phyloP scores from a whole-genome alignment of 495 filamentous ascomycete genomes.

The Evernia prunastri region DNA sequence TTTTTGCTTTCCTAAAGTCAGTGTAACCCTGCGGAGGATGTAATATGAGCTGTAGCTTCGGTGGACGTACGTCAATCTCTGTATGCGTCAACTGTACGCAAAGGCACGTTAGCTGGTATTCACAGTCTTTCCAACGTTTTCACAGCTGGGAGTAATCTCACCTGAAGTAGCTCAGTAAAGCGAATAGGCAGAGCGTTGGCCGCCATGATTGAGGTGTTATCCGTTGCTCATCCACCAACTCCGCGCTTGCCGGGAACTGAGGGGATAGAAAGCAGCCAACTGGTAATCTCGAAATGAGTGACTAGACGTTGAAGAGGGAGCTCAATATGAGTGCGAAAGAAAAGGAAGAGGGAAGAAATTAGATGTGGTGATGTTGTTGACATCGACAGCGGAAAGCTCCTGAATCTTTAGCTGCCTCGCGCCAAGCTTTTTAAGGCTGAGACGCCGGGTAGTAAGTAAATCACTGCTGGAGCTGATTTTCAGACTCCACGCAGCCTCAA shows the following conservation, averaged over 20 bases:
- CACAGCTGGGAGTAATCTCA: constrained; percentile 36
- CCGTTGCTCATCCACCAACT: constrained; percentile 34
- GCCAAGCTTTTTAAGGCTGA: not conserved
- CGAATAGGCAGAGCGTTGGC: constrained; percentile 66
- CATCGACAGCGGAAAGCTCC: constrained; percentile 14
- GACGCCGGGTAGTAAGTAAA: not conserved
- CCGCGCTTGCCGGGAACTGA: constrained; percentile 15
- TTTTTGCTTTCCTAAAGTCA: constrained; percentile 51
- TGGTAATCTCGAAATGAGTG: constrained; percentile 9
- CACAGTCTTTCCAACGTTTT: not conserved
- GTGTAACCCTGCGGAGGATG: constrained; percentile 24
- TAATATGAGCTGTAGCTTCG: constrained; percentile 18
- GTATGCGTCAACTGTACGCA: constrained; percentile 59
- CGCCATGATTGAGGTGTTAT: constrained; percentile 48
- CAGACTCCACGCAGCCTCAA: too few relatives aligned
- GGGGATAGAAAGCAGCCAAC: not conserved
- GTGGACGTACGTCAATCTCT: constrained; percentile 68
- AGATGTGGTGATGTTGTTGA: constrained; percentile 7
- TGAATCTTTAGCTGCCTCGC: constrained; percentile 1
- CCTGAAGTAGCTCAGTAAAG: constrained; percentile 89
- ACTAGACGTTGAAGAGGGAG: constrained; percentile 5
- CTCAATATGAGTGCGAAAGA: not conserved
- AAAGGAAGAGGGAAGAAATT: constrained; percentile 4
- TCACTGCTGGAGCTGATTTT: too few relatives aligned
- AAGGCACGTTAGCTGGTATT: constrained; percentile 15